Conservation (phyloP, 2,329 filamentous ascomycete genomes). For the Diplodia mutila region DNA sequence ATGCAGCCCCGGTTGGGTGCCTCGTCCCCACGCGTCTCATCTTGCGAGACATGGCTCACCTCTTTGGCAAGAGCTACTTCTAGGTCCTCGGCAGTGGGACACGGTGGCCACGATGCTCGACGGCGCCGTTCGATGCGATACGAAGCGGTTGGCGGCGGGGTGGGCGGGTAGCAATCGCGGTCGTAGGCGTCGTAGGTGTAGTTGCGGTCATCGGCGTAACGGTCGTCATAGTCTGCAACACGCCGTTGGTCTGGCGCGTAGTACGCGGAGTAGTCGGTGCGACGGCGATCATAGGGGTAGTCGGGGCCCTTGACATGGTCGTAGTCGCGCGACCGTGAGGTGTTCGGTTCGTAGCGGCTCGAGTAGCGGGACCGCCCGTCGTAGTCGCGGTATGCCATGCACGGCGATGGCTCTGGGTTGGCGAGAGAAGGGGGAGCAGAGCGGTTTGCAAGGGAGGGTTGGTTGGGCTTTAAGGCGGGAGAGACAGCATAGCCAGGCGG, state of each 20-base stretch:
- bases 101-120: conserved; percentile 56
- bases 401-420: neutral
- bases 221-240: conserved; percentile 4
- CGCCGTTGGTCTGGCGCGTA: neutral
- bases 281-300: conserved; percentile 12
- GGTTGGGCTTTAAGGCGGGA: conserved; percentile 16
- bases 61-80: conserved; percentile 67
- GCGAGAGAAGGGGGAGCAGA: conserved; percentile 4
- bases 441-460: neutral
- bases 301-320: conserved; percentile 16
- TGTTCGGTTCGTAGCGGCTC: conserved; percentile 24
- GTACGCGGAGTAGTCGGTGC: conserved; percentile 12
- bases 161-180: conserved; percentile 16
- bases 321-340: conserved; percentile 25
- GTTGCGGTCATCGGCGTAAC: conserved; percentile 5
- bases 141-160: conserved; percentile 17
- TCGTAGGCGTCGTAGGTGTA: conserved; percentile 7
- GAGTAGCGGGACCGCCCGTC: conserved; percentile 16
- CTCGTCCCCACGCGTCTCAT: conserved; percentile 55
- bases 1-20: conserved; percentile 63
- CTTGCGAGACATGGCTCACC: conserved; percentile 43
- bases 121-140: conserved; percentile 27
- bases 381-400: conserved; percentile 25
- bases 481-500: conserved; percentile 11
- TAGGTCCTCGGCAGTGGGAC: conserved; percentile 68